Evolutionary conservation across 2,329 filamentous ascomycete species (phyloP), one percentile per base, ranked within the genome.

Genomic region (Pseudogymnoascus pannorum): DNA sequence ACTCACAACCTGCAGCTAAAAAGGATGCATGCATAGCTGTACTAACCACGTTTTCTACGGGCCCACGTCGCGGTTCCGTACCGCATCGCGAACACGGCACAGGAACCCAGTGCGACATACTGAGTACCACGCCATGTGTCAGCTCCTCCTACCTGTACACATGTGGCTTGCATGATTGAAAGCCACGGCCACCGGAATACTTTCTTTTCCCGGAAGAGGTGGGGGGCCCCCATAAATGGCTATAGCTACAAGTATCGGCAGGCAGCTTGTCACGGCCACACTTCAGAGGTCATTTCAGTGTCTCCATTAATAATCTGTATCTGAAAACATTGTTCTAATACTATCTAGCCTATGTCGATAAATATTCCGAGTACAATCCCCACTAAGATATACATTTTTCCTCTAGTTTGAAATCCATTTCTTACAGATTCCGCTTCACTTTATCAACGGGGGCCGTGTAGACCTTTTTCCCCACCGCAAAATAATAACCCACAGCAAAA

Each of bases 381-480:
- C n/a, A 31, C 16, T 29, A 54, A 18, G 26, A 16, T 54, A 20
- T 54, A 54, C 48, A 54, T 18, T 54, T 51, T 54, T 8, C 8
- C 16, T 11, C 24, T 63, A 66, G 24, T 14, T 4, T 2, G 4
- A 54, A 54, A 31, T n/a, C n/a, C n/a, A n/a, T 54, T 31, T 14
- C 9, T 24, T 61, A 60, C 20, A 24, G 20, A 29, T 61, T 44
- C 29, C 54, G 48, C 31, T 35, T 57, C 14, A 61, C 61, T 57
- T 63, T 59, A 2, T 66, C 62, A 12, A 70, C 65, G 1, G 69
- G 69, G 6, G 66, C 60, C 1, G 65, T 69, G 62, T 77, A 77
- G 6, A 72, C 64, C 35, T 69, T 65, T 60, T 68, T 68, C 9
- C 72, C 76, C 58, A 72, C 67, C 11, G 72, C 60, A 3, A 69